A percentile compares a stretch with the other conserved stretches of the same genome.
Conservation (phyloP, 1,284 basidiomycete species). For the Cutaneotrichosporon dermatis region DNA sequence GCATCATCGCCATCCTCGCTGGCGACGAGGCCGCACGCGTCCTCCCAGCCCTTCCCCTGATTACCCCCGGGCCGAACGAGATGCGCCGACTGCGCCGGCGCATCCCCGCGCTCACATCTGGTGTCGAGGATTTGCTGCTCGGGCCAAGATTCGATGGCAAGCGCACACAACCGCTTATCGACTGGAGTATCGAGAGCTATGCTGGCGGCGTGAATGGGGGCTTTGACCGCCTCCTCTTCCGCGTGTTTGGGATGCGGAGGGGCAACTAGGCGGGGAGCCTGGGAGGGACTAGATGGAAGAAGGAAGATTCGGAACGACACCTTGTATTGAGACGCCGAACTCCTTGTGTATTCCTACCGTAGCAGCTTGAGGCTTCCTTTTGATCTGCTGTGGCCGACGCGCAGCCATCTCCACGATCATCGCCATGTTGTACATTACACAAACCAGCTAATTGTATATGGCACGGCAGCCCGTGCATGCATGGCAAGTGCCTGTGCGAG, state of each 20-base stretch:
- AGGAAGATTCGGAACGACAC: too few species aligned
- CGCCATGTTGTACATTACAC: slow-evolving; percentile 6
- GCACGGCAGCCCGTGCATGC: slow-evolving; percentile 10
- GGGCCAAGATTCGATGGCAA: slow-evolving; percentile 28
- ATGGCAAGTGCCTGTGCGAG: not conserved
- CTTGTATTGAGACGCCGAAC: too few species aligned
- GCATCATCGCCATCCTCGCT: not conserved
- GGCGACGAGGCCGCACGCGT: slow-evolving; percentile 11
- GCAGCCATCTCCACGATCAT: not conserved
- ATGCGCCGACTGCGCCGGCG: slow-evolving; percentile 9
- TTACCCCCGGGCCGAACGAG: slow-evolving; percentile 28
- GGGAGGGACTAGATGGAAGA: too few species aligned
- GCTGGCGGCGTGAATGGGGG: not conserved
- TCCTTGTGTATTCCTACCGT: too few species aligned
- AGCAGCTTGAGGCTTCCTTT: too few species aligned
- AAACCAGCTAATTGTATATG: not conserved
- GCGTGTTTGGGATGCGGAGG: slow-evolving; percentile 14
- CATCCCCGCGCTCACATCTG: slow-evolving; percentile 8
- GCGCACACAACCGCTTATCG: slow-evolving; percentile 24
- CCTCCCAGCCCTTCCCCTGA: slow-evolving; percentile 31
- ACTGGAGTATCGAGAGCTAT: slow-evolving; percentile 29
- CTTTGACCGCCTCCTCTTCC: slow-evolving; percentile 8
- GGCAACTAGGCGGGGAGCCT: not conserved
- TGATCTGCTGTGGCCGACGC: too few species aligned
- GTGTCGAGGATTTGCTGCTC: slow-evolving; percentile 24